Base-by-base conservation (phyloP, 495 filamentous ascomycete species). In the Neurospora sp. region DNA sequence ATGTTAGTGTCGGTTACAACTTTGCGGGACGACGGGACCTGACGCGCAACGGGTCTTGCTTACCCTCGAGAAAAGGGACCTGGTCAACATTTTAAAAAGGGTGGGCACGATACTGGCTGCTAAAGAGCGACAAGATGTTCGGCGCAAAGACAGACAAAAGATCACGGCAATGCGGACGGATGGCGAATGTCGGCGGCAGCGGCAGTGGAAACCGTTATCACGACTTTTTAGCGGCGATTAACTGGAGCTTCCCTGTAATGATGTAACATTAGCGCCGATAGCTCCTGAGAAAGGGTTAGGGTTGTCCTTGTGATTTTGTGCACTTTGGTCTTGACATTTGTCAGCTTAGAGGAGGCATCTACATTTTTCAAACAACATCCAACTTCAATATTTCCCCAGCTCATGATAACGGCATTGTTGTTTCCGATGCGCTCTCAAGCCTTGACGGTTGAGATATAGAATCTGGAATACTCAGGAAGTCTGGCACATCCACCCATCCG, bases 21-120 rank as follows among this genome's bases (percentile, higher is more conserved):
- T 23, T 66, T 35, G 38, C n/a, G 35, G 41, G 11, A 9, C 1
- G 49, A n/a, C 9, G 12, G 39, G 14, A n/a, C 11, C 11, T 27
- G 4, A 14, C 23, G 20, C 46, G 44, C 0, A 46, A 46, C 12
- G 39, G 37, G 74, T 0, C 44, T 44, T 31, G 20, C 74, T 27
- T 78, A 79, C 79, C 77, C 75, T 76, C 27, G 77, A 73, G 74
- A 80, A 40, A 54, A 79, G 71, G 18, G 79, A 71, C 49, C 78
- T 20, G n/a, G 79, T 72, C 31, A 81, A 72, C 79, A 80, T 80
- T 16, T 73, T 73, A 70, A 69, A 20, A 66, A 5, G 12, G 12
- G 3, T 1, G 72, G 54, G 38, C 27, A 41, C 71, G 72, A 35
- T 31, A 39, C 44, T 44, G 54, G 38, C 16, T 27, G 41, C 39